phyloP scores from a whole-genome alignment of 306 rosid genomes.

The Glycine latifolia region DNA sequence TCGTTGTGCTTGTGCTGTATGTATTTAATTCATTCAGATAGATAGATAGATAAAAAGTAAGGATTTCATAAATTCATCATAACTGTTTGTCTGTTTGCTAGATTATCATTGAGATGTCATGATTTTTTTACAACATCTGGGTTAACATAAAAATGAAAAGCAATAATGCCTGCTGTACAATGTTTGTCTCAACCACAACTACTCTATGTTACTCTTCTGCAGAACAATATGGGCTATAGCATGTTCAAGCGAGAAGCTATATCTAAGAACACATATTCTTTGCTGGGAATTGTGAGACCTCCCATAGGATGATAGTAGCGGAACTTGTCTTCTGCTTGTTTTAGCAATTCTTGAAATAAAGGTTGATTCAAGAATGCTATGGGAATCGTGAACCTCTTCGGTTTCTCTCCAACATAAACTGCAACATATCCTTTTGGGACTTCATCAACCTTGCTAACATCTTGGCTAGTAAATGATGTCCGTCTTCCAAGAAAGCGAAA shows the following conservation, averaged over 20 bases:
- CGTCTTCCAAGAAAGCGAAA: neutral
- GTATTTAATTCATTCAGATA: neutral
- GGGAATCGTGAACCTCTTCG: neutral
- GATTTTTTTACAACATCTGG: neutral
- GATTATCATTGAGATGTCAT: neutral
- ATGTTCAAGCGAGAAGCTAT: neutral
- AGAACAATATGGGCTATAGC: neutral
- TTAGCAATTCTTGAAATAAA: neutral
- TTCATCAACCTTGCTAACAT: neutral
- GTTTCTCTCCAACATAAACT: neutral
- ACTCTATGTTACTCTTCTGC: neutral
- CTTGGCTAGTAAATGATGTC: slow-evolving; percentile 3
- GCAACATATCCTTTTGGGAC: slow-evolving; percentile 19
- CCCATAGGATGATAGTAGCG: slow-evolving; percentile 1
- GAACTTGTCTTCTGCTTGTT: neutral
- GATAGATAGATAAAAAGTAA: neutral
- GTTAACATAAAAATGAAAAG: neutral
- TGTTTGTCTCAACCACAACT: neutral
- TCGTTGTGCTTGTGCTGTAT: neutral
- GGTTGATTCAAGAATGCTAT: neutral
- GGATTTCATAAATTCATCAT: neutral
- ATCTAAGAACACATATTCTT: neutral
- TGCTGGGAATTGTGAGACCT: slow-evolving; percentile 3
- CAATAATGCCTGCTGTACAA: neutral
- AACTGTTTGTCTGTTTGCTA: neutral